Conservation (phyloP, 345 rosid genomes). For the Capsella bursapastoris region DNA sequence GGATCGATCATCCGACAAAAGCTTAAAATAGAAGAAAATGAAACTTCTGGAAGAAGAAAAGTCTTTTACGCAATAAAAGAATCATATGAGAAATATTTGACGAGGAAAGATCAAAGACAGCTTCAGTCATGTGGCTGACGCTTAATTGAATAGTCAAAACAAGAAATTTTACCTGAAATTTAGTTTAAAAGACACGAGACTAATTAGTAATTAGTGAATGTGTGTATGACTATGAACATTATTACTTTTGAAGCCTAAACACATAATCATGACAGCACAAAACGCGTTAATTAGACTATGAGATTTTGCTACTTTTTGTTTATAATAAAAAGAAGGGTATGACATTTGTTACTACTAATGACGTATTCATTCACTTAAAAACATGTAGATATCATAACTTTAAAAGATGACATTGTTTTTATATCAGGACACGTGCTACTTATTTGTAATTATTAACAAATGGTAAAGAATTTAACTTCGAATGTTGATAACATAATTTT, state of each 20-base stretch:
- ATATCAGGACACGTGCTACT: neutral
- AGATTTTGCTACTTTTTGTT: too few species aligned
- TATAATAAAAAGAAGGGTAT: too few species aligned
- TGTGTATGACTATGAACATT: neutral
- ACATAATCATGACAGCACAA: neutral
- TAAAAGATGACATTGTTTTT: neutral
- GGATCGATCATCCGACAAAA: neutral
- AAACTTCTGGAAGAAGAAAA: slow-evolving; percentile 25
- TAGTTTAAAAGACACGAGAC: neutral
- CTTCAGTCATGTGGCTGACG: slow-evolving; percentile 22
- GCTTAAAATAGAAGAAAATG: neutral
- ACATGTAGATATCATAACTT: neutral
- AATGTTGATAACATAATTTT: neutral
- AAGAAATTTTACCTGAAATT: too few species aligned
- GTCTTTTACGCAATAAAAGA: slow-evolving; percentile 26
- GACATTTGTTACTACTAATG: neutral
- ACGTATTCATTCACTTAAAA: neutral
- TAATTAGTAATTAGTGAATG: neutral
- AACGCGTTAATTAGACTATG: neutral
- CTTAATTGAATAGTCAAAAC: slow-evolving; percentile 7
- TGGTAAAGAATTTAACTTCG: neutral
- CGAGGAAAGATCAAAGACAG: slow-evolving; percentile 12
- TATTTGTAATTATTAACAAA: neutral
- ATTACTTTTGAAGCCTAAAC: neutral
- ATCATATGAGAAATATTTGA: neutral